These are phyloP conservation scores for Cladophialophora psammophila DNA, from an alignment of 2,329 filamentous ascomycete genomes.

Conservation along the genomic window DNA sequence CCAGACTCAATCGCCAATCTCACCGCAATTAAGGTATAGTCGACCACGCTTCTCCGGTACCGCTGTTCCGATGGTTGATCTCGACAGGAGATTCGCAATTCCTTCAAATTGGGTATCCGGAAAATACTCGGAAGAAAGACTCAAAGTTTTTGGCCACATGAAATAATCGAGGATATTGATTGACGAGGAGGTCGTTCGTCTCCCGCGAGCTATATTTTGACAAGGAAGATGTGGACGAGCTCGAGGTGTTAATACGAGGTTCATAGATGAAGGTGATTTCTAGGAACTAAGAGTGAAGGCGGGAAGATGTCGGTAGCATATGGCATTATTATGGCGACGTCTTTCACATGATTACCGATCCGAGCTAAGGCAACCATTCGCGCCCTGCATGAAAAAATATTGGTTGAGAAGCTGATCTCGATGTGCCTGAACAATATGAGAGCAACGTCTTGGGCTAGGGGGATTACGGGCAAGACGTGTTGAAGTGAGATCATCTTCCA, in stretches of 20 bases:
- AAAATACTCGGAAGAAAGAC: conserved; percentile 79
- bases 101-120: conserved; percentile 71
- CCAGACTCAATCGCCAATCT: conserved; percentile 82
- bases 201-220: conserved; percentile 82
- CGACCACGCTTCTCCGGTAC: conserved; percentile 78
- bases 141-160: conserved; percentile 88
- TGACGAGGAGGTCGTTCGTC: conserved; percentile 79
- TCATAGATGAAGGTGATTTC: conserved; percentile 84
- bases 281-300: conserved; percentile 80
- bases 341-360: conserved; percentile 80
- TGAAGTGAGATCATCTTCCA: conserved; percentile 45
- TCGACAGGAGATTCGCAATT: conserved; percentile 78
- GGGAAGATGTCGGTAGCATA: conserved; percentile 81
- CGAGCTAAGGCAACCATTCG: conserved; percentile 76
- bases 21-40: conserved; percentile 87
- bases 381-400: conserved; percentile 76
- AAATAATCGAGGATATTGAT: conserved; percentile 88
- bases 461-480: conserved; percentile 49
- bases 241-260: conserved; percentile 69
- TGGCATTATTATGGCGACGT: conserved; percentile 77
- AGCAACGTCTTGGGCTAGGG: conserved; percentile 45
- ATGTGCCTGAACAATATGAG: conserved; percentile 54
- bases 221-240: conserved; percentile 53
- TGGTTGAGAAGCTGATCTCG: conserved; percentile 59
- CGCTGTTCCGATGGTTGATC: conserved; percentile 72